Evolutionary conservation across 2,329 filamentous ascomycete species (phyloP).

Genomic region (Xylaria sp.): DNA sequence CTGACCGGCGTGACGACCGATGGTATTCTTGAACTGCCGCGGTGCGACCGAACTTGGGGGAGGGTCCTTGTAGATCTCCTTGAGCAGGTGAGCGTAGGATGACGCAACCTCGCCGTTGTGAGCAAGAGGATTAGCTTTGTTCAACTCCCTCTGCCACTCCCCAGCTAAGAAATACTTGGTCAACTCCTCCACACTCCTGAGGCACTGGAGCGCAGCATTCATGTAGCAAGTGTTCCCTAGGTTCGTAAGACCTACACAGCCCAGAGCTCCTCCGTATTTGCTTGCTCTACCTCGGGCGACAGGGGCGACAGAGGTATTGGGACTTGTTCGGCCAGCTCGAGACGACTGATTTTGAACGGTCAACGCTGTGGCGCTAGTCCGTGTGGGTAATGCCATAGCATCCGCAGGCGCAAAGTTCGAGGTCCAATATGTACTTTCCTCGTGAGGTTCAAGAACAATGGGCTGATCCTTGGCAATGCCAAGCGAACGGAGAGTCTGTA

Average conservation of each 20-base stretch:
- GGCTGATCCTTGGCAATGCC: constrained; percentile 68
- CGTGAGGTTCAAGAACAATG: constrained; percentile 77
- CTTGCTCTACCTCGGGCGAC: constrained; percentile 68
- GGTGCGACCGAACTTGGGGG: constrained; percentile 67
- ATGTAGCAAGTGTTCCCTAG: constrained; percentile 98
- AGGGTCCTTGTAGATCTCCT: constrained; percentile 69
- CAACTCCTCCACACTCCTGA: constrained; percentile 88
- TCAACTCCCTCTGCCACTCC: constrained; percentile 74
- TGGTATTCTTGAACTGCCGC: constrained; percentile 71
- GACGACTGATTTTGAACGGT: constrained; percentile 36
- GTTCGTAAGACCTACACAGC: constrained; percentile 80
- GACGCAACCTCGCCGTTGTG: constrained; percentile 83
- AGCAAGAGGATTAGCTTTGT: constrained; percentile 76
- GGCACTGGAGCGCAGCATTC: constrained; percentile 94
- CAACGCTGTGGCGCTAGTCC: constrained; percentile 32
- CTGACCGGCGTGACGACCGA: constrained; percentile 74
- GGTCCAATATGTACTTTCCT: constrained; percentile 54
- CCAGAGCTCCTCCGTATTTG: constrained; percentile 63
- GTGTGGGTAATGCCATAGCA: constrained; percentile 33
- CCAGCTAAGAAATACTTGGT: constrained; percentile 82
- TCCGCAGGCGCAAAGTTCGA: constrained; percentile 40
- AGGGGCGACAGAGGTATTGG: constrained; percentile 47
- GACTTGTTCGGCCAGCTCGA: constrained; percentile 66
- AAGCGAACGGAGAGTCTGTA: constrained; percentile 57
- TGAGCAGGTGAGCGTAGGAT: constrained; percentile 70